Evolutionary conservation across 148 eudicot species (phyloP).

Genomic region (Bassia scoparia): DNA sequence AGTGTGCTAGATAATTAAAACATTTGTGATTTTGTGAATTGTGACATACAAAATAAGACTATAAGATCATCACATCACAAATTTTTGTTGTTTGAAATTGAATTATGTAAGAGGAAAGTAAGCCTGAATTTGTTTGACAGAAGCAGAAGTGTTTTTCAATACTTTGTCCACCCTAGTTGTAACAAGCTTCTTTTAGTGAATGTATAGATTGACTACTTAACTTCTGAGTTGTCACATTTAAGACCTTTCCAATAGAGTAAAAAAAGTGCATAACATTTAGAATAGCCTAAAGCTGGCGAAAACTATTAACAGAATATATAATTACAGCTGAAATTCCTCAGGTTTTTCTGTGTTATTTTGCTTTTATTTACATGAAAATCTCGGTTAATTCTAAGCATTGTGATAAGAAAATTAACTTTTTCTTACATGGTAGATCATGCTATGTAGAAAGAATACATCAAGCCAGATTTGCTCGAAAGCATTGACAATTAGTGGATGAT

Average conservation of each 20-base stretch:
- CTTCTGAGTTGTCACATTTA: not conserved
- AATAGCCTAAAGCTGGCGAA: not conserved
- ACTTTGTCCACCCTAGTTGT: not conserved
- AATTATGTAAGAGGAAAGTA: not conserved
- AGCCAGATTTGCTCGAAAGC: conserved; percentile 69
- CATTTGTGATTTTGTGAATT: too few species aligned
- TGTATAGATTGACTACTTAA: not conserved
- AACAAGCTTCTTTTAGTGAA: conserved; percentile 3
- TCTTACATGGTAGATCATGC: not conserved
- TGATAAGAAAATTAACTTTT: not conserved
- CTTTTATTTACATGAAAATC: conserved; percentile 7
- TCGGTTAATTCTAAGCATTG: not conserved
- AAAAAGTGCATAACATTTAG: not conserved
- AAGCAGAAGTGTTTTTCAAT: not conserved
- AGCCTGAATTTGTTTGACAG: not conserved
- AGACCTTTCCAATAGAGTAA: not conserved
- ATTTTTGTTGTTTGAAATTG: not conserved
- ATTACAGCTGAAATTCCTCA: not conserved
- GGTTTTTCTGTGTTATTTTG: not conserved
- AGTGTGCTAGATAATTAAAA: not conserved
- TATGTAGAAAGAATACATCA: conserved; percentile 27
- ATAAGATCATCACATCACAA: not conserved
- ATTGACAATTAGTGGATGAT: conserved; percentile 56
- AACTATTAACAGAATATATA: conserved; percentile 1
- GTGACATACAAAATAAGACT: conserved; percentile 4